Conservation (phyloP, 1,284 basidiomycete genomes). For the Sporisorium iseilematis-ciliati region DNA sequence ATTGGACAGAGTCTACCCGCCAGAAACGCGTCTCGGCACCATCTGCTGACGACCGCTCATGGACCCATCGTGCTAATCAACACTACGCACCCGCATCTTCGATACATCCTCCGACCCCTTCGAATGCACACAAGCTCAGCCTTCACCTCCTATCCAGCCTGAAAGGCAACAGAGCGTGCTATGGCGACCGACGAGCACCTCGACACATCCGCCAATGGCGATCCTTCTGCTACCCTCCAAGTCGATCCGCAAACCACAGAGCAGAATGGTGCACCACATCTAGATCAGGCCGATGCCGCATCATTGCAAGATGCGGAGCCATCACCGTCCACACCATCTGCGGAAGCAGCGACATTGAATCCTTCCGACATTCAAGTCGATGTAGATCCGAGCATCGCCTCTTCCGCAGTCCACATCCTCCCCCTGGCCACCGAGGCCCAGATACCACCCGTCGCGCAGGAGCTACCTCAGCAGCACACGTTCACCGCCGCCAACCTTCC, state of each 20-base stretch:
- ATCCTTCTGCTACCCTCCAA: conserved; percentile 9
- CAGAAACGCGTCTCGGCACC: not conserved
- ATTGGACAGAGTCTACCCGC: not conserved
- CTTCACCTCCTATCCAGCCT: conserved; percentile 10
- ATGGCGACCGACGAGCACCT: conserved; percentile 33
- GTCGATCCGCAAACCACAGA: conserved; percentile 9
- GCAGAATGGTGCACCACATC: conserved; percentile 16
- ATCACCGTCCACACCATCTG: not conserved
- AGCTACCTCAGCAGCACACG: conserved; percentile 18
- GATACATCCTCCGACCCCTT: conserved; percentile 4
- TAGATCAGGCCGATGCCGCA: not conserved
- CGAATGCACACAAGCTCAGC: conserved; percentile 11
- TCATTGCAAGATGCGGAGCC: conserved; percentile 6
- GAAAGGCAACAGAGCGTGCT: conserved; percentile 29
- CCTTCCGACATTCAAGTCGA: not conserved
- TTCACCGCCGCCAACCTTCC: conserved; percentile 30
- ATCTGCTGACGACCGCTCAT: conserved; percentile 11
- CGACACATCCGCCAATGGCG: conserved; percentile 15
- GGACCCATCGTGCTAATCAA: conserved; percentile 9
- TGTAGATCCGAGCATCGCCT: conserved; percentile 10
- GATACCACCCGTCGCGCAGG: conserved; percentile 7
- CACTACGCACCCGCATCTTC: conserved; percentile 18
- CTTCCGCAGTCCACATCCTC: conserved; percentile 7
- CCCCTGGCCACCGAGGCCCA: conserved; percentile 14
- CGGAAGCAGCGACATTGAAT: not conserved